Percentiles rank a stretch among this genome's conserved stretches.
Conservation (phyloP, 176 grass and related monocot genomes). For the Poa annua region DNA sequence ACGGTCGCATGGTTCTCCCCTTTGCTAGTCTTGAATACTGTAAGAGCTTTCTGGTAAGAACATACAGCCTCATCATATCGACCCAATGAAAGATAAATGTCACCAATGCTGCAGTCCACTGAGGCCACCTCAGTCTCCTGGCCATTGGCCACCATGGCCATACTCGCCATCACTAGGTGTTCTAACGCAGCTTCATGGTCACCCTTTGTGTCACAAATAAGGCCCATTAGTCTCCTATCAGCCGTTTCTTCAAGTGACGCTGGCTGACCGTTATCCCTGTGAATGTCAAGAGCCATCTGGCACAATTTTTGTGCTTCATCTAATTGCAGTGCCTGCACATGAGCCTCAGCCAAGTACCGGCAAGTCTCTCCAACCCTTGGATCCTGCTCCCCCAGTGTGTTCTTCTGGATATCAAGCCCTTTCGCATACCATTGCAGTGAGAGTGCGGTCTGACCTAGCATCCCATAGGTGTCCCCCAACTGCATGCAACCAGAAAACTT, state of each 20-base stretch:
- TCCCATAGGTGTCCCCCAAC: slow-evolving; percentile 81
- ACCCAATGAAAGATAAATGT: slow-evolving; percentile 86
- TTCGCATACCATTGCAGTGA: slow-evolving; percentile 75
- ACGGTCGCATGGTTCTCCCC: slow-evolving; percentile 94
- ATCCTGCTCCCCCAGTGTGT: slow-evolving; percentile 75
- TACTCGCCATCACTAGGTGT: slow-evolving; percentile 87
- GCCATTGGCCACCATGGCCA: slow-evolving; percentile 85
- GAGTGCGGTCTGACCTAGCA: slow-evolving; percentile 80
- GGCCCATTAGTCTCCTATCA: slow-evolving; percentile 88
- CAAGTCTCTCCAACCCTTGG: slow-evolving; percentile 92
- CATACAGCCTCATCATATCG: slow-evolving; percentile 93
- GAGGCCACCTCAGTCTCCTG: slow-evolving; percentile 95
- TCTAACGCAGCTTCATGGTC: slow-evolving; percentile 86
- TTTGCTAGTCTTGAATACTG: slow-evolving; percentile 89
- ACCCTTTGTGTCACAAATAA: slow-evolving; percentile 92
- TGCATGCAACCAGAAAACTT: slow-evolving; percentile 98
- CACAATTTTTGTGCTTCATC: slow-evolving; percentile 82
- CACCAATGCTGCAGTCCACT: slow-evolving; percentile 94
- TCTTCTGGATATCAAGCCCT: slow-evolving; percentile 83
- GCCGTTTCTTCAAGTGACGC: slow-evolving; percentile 84
- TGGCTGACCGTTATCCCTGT: slow-evolving; percentile 62
- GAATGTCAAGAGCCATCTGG: slow-evolving; percentile 81
- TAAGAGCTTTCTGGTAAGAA: slow-evolving; percentile 89
- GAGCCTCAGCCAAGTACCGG: slow-evolving; percentile 89
- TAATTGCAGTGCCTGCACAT: slow-evolving; percentile 90